Base-by-base conservation (phyloP, 106 monocot species). In the Ottelia alismoides region DNA sequence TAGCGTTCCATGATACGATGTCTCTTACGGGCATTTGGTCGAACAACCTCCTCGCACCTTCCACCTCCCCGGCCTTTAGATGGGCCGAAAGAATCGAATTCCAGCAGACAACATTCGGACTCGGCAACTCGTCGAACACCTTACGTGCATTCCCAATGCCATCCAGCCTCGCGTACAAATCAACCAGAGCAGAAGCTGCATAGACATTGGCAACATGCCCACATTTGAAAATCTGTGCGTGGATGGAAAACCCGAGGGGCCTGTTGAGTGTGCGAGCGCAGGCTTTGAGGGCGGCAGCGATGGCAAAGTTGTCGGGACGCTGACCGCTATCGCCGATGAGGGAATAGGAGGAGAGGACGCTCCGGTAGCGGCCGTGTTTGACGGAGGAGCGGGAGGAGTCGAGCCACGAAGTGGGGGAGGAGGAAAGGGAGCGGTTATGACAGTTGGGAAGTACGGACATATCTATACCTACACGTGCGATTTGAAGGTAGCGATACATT, bases 81-180 rank as follows among this genome's bases (percentile, higher is more conserved):
- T 43, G 40, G 10, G 10, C 40, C 40, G 16, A 6, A 16, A 43
- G 40, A 6, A 43, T 7, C 40, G 40, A 6, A 16, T 6, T 43
- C 40, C 40, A 43, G 40, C 10, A 43, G 16, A 43, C 40, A 6
- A 43, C 40, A 43, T 43, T 43, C 16, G 10, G 40, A 7, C 10
- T 43, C 40, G 16, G 10, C 40, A 43, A 7, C 10, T 6, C 40
- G 29, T 65, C 47, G 49, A 65, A 86, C 10, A 71, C 17, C 28
- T 60, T 61, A 27, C 30, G 54, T 17, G 86, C 72, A 44, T 76
- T 63, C 48, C 60, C 49, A 9, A 86, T 51, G 17, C 18, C 22
- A 2, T 55, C 62, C 56, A 70, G 77, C 16, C 65, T 79, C 12
- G 76, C 68, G 46, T 92, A 92, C 92, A 92, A 86, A 60, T 73